phyloP scores from a whole-genome alignment of 2,329 filamentous ascomycete genomes.

The Sclerotinia trifoliorum region DNA sequence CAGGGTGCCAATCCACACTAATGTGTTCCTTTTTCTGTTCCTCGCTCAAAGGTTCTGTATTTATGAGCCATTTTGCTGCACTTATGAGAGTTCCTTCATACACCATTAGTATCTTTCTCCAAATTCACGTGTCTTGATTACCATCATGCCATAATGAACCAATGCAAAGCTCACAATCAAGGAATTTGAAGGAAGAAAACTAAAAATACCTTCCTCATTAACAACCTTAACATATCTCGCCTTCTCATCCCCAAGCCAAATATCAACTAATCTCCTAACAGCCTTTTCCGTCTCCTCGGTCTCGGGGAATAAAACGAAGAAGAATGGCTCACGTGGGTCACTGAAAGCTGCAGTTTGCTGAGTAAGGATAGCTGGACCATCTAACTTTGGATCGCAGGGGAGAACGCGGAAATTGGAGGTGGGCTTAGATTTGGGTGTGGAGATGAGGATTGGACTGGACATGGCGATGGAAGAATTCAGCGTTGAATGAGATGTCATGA shows the following conservation, averaged over 20 bases:
- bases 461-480: background rate
- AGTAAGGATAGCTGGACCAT: conserved; percentile 26
- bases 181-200: background rate
- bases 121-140: no score
- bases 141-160: no score
- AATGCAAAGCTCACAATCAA: background rate
- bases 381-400: conserved; percentile 10
- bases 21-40: conserved; percentile 26
- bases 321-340: conserved; percentile 26
- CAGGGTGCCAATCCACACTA: conserved; percentile 27
- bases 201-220: conserved; percentile 24
- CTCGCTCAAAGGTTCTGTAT: conserved; percentile 18
- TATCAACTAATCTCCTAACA: conserved; percentile 26
- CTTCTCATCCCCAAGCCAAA: conserved; percentile 25
- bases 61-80: conserved; percentile 18
- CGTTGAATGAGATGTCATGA: background rate
- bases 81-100: conserved; percentile 12
- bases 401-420: conserved; percentile 1
- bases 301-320: conserved; percentile 26
- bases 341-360: conserved; percentile 24
- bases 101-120: background rate
- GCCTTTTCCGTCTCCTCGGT: conserved; percentile 24
- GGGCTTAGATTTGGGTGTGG: background rate
- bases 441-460: background rate
- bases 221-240: conserved; percentile 30